Evolutionary conservation across 1,284 basidiomycete genomes (phyloP).

Genomic region (Papiliotrema flavescens): DNA sequence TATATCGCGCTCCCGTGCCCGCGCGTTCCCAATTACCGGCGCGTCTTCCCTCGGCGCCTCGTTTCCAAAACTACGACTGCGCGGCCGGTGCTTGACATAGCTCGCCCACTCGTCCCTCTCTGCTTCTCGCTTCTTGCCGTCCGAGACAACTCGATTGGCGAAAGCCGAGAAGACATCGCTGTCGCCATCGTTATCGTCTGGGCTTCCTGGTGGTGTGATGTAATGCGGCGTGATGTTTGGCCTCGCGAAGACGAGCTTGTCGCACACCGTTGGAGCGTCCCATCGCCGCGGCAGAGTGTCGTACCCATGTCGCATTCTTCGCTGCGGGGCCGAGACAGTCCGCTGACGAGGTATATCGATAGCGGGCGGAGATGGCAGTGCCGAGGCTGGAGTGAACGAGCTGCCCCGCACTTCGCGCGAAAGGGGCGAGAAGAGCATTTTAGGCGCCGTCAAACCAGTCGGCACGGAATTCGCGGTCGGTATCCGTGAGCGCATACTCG

Average conservation of each 20-base stretch:
- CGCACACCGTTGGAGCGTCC: slow-evolving; percentile 34
- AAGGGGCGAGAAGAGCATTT: slow-evolving; percentile 41
- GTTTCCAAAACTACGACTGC: slow-evolving; percentile 23
- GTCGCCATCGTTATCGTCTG: slow-evolving; percentile 12
- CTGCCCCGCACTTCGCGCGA: slow-evolving; percentile 21
- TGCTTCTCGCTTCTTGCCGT: slow-evolving; percentile 11
- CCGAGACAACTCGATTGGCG: slow-evolving; percentile 14
- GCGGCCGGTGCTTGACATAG: slow-evolving; percentile 16
- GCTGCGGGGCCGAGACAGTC: slow-evolving; percentile 15
- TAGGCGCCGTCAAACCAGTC: slow-evolving; percentile 34
- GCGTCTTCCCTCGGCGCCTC: slow-evolving; percentile 14
- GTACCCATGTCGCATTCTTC: not conserved
- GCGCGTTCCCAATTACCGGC: slow-evolving; percentile 23
- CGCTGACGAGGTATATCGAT: not conserved
- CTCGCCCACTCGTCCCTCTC: slow-evolving; percentile 34
- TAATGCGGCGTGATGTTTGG: slow-evolving; percentile 36
- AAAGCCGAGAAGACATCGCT: slow-evolving; percentile 5
- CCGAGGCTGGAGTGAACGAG: slow-evolving; percentile 2
- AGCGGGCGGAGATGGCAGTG: not conserved
- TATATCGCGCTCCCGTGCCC: slow-evolving; percentile 17
- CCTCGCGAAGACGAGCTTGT: slow-evolving; percentile 36
- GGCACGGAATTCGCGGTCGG: slow-evolving; percentile 34
- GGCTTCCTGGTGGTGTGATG: slow-evolving; percentile 36
- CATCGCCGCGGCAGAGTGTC: slow-evolving; percentile 16
- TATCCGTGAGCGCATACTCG: slow-evolving; percentile 1